Evolutionary conservation across 2,329 filamentous ascomycete genomes (phyloP), one percentile per base, ranked within the genome.

Genomic region (Claviceps sp.): DNA sequence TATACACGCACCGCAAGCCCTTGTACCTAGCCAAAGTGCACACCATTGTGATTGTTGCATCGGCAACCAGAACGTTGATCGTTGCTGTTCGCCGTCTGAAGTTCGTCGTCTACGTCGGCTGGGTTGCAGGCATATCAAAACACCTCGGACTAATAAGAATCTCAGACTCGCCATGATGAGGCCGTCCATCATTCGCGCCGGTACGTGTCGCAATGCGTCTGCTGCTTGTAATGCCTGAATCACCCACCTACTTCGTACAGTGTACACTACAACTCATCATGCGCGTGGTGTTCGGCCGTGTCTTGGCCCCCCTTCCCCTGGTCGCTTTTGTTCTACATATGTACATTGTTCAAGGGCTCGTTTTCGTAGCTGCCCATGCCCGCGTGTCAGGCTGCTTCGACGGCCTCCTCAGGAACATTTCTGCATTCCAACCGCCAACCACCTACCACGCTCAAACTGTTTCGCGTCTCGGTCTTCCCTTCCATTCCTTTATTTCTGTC

Each of bases 161-260:
- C 20, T n/a, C 43, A 34, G 22, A 13, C 14, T 50, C 46, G 39
- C 39, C 20, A 80, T 80, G 77, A 77, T 76, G 62, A 75, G 77
- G 68, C 77, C 77, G 61, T 71, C 73, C 59, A 78, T 80, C 59
- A 71, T 80, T 67, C 76, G 77, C 63, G 77, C 77, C 64, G 77
- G 77, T 80, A 76, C 61, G 77, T 78, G 68, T 56, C 22, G 51
- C 29, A 22, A 44, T 40, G 4, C 37, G 17, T 26, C 43, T 42
- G 45, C 43, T 45, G 26, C 43, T 34, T 17, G 23, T n/a, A 6
- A 9, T 29, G 16, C 45, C 11, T 22, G n/a, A 44, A 5, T 26
- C 47, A 45, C 14, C 8, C 23, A 34, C 29, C 2, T 20, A 20
- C 20, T 20, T 2, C 20, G 20, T 20, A 20, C 20, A 20, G 20